phyloP scores from a whole-genome alignment of 441 rosid genomes.

The Hypseocharis bilobata region DNA sequence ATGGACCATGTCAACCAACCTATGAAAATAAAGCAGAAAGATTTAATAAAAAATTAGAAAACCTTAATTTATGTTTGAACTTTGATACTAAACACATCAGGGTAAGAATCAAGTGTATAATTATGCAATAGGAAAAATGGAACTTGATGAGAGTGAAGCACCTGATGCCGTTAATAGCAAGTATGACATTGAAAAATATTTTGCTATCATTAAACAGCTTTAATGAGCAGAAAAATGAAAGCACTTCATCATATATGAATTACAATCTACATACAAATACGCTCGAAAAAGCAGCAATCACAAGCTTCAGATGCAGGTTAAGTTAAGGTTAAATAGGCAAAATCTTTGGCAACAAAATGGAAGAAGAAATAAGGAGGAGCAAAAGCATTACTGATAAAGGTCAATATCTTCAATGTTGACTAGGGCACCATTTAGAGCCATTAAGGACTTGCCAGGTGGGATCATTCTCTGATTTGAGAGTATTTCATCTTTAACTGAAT shows the following conservation, averaged over 20 bases:
- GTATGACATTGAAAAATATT: background rate
- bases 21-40: conserved; percentile 25
- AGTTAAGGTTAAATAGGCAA: background rate
- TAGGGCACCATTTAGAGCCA: conserved; percentile 97
- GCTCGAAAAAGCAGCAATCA: conserved; percentile 1
- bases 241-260: too few species aligned
- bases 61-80: too few species aligned
- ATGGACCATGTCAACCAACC: conserved; percentile 88
- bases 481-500: conserved; percentile 88
- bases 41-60: too few species aligned
- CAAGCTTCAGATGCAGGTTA: background rate
- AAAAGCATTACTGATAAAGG: conserved; percentile 70
- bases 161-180: conserved; percentile 6
- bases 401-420: conserved; percentile 89
- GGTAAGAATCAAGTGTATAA: background rate
- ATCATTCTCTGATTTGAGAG: conserved; percentile 88
- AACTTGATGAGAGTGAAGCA: background rate
- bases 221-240: background rate
- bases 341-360: conserved; percentile 5
- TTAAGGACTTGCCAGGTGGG: conserved; percentile 90
- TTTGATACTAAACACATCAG: background rate
- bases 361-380: conserved; percentile 16
- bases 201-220: too few species aligned
- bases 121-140: background rate
- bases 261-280: too few species aligned